phyloP scores from a whole-genome alignment of 768 basidiomycete species.

The Tricholoma sp. region DNA sequence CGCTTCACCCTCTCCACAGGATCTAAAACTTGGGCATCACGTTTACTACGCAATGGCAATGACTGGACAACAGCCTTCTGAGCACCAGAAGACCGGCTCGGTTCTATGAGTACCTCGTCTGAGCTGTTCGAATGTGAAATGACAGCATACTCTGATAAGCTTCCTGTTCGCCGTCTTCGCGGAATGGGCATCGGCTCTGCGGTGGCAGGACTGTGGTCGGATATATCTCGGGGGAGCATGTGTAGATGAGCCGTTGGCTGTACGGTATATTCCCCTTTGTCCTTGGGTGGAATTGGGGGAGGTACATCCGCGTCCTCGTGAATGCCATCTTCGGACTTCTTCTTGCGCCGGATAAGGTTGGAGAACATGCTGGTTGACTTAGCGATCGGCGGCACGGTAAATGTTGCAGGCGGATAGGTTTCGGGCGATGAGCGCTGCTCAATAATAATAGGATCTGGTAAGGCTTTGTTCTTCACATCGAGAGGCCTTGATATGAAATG shows the following conservation, averaged over 20 bases:
- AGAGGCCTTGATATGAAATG: conserved; percentile 8
- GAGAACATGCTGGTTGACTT: conserved; percentile 28
- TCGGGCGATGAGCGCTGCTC: conserved; percentile 30
- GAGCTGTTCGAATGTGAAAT: conserved; percentile 30
- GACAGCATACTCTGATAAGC: conserved; percentile 38
- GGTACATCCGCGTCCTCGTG: conserved; percentile 20
- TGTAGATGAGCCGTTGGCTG: conserved; percentile 6
- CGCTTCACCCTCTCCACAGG: conserved; percentile 29
- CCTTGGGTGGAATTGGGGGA: conserved; percentile 46
- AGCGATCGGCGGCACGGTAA: conserved; percentile 16
- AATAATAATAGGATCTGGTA: conserved; percentile 18
- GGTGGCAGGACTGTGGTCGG: background rate
- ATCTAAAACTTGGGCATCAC: conserved; percentile 28
- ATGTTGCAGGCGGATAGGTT: conserved; percentile 19
- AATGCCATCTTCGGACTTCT: conserved; percentile 15
- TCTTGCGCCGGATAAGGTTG: conserved; percentile 37
- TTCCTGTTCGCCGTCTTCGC: conserved; percentile 26
- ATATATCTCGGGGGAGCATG: conserved; percentile 1
- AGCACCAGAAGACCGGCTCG: background rate
- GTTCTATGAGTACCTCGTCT: conserved; percentile 22
- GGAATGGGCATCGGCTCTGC: conserved; percentile 7
- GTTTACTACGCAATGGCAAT: conserved; percentile 32
- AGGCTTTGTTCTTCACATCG: conserved; percentile 14
- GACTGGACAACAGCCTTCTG: conserved; percentile 12
- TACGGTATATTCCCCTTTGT: conserved; percentile 22